Percentiles rank a stretch among this genome's conserved stretches.
These are phyloP conservation scores for Citrullus colocynthis DNA, from an alignment of 306 rosid genomes.

Conservation along the genomic window DNA sequence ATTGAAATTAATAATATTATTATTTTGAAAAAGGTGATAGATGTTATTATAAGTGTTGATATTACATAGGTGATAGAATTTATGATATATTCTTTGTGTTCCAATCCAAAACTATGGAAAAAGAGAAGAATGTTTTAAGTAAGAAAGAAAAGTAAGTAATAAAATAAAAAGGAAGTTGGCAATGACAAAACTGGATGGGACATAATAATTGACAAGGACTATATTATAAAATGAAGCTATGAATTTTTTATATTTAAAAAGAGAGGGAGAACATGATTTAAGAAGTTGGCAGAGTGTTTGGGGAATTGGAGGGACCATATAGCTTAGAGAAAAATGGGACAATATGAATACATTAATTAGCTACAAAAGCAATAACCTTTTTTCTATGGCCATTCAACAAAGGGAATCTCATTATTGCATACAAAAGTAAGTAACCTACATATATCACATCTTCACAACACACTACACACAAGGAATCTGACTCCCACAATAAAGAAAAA, in stretches of 20 bases:
- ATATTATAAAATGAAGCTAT: neutral
- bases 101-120: too few species aligned
- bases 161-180: neutral
- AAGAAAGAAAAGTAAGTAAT: neutral
- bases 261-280: neutral
- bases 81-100: too few species aligned
- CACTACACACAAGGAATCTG: neutral
- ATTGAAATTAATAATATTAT: too few species aligned
- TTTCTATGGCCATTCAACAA: neutral
- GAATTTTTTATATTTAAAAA: too few species aligned
- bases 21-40: too few species aligned
- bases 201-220: neutral
- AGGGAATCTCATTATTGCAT: neutral
- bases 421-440: neutral
- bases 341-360: neutral
- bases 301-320: neutral
- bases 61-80: too few species aligned
- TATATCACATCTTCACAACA: neutral
- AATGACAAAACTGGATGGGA: neutral
- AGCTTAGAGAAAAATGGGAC: neutral
- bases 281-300: neutral
- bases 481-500: too few species aligned
- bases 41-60: too few species aligned
- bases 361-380: neutral
- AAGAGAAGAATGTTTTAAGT: neutral